Evolutionary conservation across 1,284 basidiomycete genomes (phyloP).

Genomic region (Apiotrichum brassicae): DNA sequence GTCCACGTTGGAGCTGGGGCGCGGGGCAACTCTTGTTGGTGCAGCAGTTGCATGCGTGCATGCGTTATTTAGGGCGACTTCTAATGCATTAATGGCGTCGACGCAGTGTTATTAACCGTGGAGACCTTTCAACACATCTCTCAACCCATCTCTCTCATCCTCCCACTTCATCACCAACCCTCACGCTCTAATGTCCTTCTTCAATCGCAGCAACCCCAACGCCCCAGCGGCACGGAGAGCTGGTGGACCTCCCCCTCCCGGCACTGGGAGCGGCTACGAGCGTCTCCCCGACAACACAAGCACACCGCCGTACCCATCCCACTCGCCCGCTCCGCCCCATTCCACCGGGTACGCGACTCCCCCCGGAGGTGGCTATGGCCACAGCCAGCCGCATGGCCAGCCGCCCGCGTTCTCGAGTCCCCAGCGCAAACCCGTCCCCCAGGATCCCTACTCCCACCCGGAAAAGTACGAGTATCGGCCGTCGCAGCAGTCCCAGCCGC

Average conservation of each 20-base stretch:
- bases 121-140: not conserved
- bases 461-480: constrained; percentile 17
- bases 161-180: no score
- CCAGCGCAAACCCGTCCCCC: constrained; percentile 2
- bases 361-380: not conserved
- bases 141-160: constrained; percentile 29
- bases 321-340: constrained; percentile 6
- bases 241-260: constrained; percentile 6
- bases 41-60: no score
- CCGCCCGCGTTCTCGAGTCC: not conserved
- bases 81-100: no score
- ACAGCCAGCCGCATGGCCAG: constrained; percentile 2
- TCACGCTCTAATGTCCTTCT: constrained; percentile 45
- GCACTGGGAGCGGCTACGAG: constrained; percentile 27
- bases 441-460: not conserved
- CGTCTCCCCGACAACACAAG: constrained; percentile 22
- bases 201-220: constrained; percentile 41
- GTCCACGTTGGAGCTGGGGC: constrained; percentile 1
- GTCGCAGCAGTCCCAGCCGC: constrained; percentile 2
- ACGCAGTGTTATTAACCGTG: no score
- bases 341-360: constrained; percentile 1
- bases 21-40: not conserved
- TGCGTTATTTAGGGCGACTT: no score
- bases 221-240: constrained; percentile 35
- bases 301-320: constrained; percentile 3